Evolutionary conservation across 805 yeast genomes (phyloP).

Genomic region (Wickerhamiella nectarea): DNA sequence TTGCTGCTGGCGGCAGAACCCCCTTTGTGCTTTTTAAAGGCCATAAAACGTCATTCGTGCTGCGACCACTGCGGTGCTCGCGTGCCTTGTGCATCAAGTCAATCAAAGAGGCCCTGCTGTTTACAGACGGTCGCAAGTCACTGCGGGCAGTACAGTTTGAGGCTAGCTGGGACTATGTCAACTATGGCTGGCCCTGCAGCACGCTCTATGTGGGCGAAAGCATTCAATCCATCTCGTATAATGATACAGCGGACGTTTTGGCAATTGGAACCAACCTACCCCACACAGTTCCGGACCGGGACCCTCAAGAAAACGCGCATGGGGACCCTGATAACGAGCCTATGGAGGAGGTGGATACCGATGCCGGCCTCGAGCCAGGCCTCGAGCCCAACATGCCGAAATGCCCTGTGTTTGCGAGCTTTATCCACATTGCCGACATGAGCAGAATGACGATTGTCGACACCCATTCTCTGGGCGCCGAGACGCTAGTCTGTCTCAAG

Average conservation of each 20-base stretch:
- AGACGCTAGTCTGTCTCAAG: constrained; percentile 50
- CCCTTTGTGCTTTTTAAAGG: constrained; percentile 60
- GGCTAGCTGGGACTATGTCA: constrained; percentile 8
- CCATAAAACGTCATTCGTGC: constrained; percentile 46
- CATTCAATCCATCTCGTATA: constrained; percentile 53
- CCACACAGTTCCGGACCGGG: background rate
- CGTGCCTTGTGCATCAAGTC: constrained; percentile 38
- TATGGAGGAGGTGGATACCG: constrained; percentile 45
- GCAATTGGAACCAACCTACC: constrained; percentile 40
- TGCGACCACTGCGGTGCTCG: constrained; percentile 51
- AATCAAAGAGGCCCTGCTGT: constrained; percentile 28
- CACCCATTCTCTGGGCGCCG: constrained; percentile 46
- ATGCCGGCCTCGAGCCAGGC: background rate
- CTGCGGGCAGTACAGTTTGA: constrained; percentile 1
- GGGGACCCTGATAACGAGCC: constrained; percentile 28
- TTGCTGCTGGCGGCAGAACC: constrained; percentile 60
- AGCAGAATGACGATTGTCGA: constrained; percentile 67
- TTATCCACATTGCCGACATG: constrained; percentile 56
- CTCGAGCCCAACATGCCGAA: background rate
- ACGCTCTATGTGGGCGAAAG: constrained; percentile 43
- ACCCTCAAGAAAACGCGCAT: no score
- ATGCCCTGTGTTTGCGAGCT: constrained; percentile 38
- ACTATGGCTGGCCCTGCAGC: constrained; percentile 18
- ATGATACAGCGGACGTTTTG: constrained; percentile 48
- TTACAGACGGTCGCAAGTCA: constrained; percentile 30